Conservation (phyloP, 495 filamentous ascomycete species). For the Neurospora sp. region DNA sequence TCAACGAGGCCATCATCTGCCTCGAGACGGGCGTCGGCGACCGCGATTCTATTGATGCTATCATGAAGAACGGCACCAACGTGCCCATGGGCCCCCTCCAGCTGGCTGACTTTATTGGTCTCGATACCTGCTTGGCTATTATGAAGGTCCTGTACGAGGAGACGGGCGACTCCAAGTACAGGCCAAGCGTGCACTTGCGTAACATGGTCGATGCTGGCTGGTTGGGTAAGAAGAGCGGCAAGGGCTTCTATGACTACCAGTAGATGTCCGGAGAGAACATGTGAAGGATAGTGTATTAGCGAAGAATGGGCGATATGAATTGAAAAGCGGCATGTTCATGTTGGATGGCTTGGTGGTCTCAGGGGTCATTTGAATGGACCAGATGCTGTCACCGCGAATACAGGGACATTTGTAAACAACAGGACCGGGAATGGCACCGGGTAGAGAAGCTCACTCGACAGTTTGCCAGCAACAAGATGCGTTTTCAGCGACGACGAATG, state of each 20-base stretch:
- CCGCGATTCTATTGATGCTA: slow-evolving; percentile 85
- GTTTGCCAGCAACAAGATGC: neutral
- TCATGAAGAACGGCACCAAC: slow-evolving; percentile 99
- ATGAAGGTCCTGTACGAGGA: slow-evolving; percentile 93
- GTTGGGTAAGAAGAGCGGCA: slow-evolving; percentile 94
- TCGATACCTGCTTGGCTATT: slow-evolving; percentile 93
- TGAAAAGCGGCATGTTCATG: neutral
- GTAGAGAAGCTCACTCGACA: neutral
- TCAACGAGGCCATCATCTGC: slow-evolving; percentile 97
- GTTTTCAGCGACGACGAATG: neutral
- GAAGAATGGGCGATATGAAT: neutral
- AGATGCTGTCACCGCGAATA: neutral
- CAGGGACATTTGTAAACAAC: neutral
- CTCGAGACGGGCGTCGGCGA: slow-evolving; percentile 84
- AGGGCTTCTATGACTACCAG: slow-evolving; percentile 87
- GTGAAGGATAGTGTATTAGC: neutral
- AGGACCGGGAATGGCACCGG: neutral
- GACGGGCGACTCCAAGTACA: slow-evolving; percentile 91
- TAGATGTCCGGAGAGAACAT: neutral
- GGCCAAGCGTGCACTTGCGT: slow-evolving; percentile 71
- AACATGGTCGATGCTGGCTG: slow-evolving; percentile 99
- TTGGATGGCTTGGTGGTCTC: neutral
- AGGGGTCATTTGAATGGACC: neutral
- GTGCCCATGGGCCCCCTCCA: slow-evolving; percentile 95
- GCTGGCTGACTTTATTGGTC: slow-evolving; percentile 92